phyloP scores from a whole-genome alignment of 345 rosid species.

The Dipteronia sinensis region DNA sequence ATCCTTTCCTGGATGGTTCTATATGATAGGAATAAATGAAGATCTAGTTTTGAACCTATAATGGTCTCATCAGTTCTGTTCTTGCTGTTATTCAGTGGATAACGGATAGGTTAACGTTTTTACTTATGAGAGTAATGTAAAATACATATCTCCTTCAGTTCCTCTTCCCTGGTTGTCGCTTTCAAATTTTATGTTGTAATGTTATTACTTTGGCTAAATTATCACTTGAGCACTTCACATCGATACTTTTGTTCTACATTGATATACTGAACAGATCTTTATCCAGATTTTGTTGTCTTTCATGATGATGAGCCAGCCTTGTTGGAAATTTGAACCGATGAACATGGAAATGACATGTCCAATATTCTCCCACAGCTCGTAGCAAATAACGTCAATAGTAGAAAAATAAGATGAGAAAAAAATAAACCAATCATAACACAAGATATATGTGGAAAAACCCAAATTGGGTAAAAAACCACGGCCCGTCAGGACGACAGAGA shows the following conservation, averaged over 20 bases:
- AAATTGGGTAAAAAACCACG: no score
- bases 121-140: conserved; percentile 9
- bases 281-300: conserved; percentile 13
- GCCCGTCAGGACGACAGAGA: no score
- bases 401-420: no score
- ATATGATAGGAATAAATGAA: conserved; percentile 35
- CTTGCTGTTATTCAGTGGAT: conserved; percentile 10
- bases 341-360: no score
- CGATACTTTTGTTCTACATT: conserved; percentile 3
- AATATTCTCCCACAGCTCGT: no score
- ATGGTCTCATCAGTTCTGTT: conserved; percentile 3
- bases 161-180: neutral
- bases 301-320: neutral
- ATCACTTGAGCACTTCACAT: conserved; percentile 9
- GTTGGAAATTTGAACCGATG: no score
- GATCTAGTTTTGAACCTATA: neutral
- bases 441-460: no score
- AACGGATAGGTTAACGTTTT: conserved; percentile 21
- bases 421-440: no score
- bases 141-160: neutral
- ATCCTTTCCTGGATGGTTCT: conserved; percentile 79
- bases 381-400: no score
- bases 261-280: neutral
- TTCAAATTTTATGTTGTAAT: conserved; percentile 10
- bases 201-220: neutral